phyloP scores from a whole-genome alignment of 2,329 filamentous ascomycete genomes.

The Cryphonectria japonica region DNA sequence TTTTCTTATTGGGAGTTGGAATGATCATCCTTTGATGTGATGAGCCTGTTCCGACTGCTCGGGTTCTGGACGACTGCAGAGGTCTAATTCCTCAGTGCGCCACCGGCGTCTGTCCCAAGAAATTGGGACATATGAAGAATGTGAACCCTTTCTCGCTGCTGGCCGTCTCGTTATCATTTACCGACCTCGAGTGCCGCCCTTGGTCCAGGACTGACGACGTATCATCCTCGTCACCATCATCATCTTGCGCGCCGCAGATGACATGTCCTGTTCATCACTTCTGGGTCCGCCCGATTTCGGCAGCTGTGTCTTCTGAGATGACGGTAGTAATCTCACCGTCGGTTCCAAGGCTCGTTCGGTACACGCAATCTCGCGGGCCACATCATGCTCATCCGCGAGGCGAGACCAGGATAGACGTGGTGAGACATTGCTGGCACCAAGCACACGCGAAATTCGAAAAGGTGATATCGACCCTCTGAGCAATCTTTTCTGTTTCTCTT shows the following conservation, averaged over 20 bases:
- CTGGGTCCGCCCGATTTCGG: constrained; percentile 12
- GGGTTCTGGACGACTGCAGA: neutral
- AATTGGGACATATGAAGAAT: neutral
- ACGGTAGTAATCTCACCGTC: neutral
- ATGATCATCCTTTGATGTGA: too few relatives aligned
- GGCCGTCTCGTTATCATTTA: neutral
- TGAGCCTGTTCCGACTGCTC: neutral
- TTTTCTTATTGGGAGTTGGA: neutral
- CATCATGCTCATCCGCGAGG: neutral
- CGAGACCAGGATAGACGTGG: neutral
- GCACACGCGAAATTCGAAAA: neutral
- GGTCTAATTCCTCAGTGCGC: neutral
- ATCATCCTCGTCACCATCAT: neutral
- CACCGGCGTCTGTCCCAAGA: neutral
- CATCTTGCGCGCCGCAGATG: neutral
- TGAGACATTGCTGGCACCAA: neutral
- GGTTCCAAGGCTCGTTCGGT: neutral
- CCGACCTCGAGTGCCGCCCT: neutral
- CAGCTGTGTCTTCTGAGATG: constrained; percentile 10
- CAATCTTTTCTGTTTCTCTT: neutral
- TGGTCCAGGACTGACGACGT: neutral
- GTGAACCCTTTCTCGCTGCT: neutral
- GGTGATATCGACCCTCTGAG: neutral
- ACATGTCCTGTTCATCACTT: neutral
- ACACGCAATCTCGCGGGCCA: neutral